These are phyloP conservation scores for Trichoderma breve DNA, from an alignment of 2,329 filamentous ascomycete species.

Conservation along the genomic window DNA sequence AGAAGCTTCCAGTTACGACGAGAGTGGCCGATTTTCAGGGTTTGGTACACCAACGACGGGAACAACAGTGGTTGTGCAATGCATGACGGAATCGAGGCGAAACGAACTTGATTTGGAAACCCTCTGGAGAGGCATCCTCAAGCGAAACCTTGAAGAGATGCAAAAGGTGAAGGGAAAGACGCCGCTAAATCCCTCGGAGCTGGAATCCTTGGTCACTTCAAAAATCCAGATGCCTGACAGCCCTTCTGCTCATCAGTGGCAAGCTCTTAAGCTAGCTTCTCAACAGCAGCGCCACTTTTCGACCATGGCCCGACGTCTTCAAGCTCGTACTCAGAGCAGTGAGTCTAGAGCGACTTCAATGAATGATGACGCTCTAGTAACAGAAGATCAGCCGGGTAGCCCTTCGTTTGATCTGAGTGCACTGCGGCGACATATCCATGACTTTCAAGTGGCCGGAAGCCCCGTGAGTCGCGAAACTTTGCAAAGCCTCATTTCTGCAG, in stretches of 20 bases:
- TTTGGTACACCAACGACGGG: slow-evolving; percentile 61
- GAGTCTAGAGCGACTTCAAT: not conserved
- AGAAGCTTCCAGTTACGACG: slow-evolving; percentile 46
- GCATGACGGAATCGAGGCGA: slow-evolving; percentile 55
- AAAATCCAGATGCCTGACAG: slow-evolving; percentile 35
- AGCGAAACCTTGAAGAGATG: slow-evolving; percentile 33
- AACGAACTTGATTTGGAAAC: slow-evolving; percentile 52
- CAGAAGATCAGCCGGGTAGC: not conserved
- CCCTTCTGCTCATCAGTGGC: slow-evolving; percentile 35
- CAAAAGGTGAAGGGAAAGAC: slow-evolving; percentile 33
- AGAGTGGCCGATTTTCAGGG: slow-evolving; percentile 64
- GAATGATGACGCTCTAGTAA: not conserved
- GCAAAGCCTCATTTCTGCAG: slow-evolving; percentile 38
- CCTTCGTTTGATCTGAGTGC: slow-evolving; percentile 22
- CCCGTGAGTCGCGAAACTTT: slow-evolving; percentile 37
- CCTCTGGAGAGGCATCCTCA: slow-evolving; percentile 48
- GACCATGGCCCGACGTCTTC: slow-evolving; percentile 30
- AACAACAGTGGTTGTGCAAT: slow-evolving; percentile 56
- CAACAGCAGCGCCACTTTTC: slow-evolving; percentile 37
- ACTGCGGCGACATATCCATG: slow-evolving; percentile 33
- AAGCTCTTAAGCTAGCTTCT: slow-evolving; percentile 36
- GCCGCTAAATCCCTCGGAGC: slow-evolving; percentile 26
- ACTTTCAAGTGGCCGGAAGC: slow-evolving; percentile 41
- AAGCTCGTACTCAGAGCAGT: slow-evolving; percentile 5
- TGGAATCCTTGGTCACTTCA: slow-evolving; percentile 33